Evolutionary conservation across 148 eudicot species (phyloP), one percentile per base, ranked within the genome.

Genomic region (Cornus suecica): DNA sequence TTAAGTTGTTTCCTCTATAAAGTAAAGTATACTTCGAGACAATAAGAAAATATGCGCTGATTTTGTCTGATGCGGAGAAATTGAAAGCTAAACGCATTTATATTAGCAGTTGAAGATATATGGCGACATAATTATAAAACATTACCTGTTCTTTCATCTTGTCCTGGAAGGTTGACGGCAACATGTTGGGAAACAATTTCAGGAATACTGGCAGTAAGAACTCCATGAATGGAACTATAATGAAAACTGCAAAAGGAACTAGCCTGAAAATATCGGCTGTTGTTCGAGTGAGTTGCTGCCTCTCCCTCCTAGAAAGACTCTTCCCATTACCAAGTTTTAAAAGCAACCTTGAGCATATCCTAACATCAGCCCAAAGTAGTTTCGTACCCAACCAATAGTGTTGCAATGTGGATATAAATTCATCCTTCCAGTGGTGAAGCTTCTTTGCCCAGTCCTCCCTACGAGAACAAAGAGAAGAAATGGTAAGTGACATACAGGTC

Each of bases 211-310:
- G 97, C 77, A 92, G 87, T 86, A 92, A 83, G 80, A 92, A 88
- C 85, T 92, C 97, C 97, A 92, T 92, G 81, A 92, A 90, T 45
- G 97, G 97, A 37, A 92, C 94, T 66, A 92, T 80, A 78, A 92
- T 80, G 78, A 92, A 90, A 74, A 90, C 89, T 56, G 94, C 97
- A 86, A 92, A 82, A 34, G 97, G 97, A 62, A 92, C 97, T 75
- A 92, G 97, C 87, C 97, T 87, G 87, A 92, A 92, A 65, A 92
- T 90, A 86, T 92, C 94, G 83, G 97, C 97, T 28, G 97, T 90
- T 27, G 97, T 92, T 62, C 94, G 90, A 32, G 92, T 92, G 66
- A 92, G 94, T 73, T 92, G 97, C 67, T 90, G 92, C 78, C 97
- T 90, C 81, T 92, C 97, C 80, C 97, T 90, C 74, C 97, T 88